Evolutionary conservation across 208 protist genomes (phyloP).

Genomic region (Acanthamoeba sp.): DNA sequence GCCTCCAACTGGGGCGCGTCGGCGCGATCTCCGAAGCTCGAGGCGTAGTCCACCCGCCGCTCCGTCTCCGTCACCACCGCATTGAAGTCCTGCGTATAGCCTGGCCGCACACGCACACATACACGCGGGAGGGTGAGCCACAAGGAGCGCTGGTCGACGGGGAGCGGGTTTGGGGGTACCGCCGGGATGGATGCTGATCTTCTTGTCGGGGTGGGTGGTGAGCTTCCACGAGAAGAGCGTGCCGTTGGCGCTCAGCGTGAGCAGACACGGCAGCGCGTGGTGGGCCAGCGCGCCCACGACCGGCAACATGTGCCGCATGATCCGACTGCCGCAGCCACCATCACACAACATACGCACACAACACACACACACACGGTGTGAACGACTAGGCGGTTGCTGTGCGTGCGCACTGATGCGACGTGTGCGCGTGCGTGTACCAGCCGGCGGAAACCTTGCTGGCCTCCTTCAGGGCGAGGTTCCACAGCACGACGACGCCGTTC

Average conservation of each 20-base stretch:
- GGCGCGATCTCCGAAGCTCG: background rate
- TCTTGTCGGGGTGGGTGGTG: background rate
- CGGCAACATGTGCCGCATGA: constrained; percentile 34
- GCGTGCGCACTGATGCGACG: background rate
- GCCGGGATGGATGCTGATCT: constrained; percentile 44
- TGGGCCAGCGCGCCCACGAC: constrained; percentile 20
- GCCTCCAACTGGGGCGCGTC: constrained; percentile 12
- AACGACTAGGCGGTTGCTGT: too few species aligned
- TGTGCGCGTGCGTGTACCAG: background rate
- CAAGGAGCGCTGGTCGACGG: background rate
- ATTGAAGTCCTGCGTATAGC: constrained; percentile 69
- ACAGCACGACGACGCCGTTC: constrained; percentile 60
- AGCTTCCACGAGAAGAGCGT: constrained; percentile 48
- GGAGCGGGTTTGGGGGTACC: background rate
- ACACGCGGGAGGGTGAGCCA: background rate
- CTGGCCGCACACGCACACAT: background rate
- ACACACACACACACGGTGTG: too few species aligned
- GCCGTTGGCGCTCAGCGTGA: constrained; percentile 39
- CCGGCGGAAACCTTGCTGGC: constrained; percentile 3
- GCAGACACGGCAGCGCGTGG: constrained; percentile 19
- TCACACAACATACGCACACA: background rate
- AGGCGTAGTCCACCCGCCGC: background rate
- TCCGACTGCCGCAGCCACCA: background rate
- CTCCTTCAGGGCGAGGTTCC: constrained; percentile 35
- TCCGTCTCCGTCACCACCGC: constrained; percentile 50